Evolutionary conservation across 1,284 basidiomycete species (phyloP).

Genomic region (Trametes sp.): DNA sequence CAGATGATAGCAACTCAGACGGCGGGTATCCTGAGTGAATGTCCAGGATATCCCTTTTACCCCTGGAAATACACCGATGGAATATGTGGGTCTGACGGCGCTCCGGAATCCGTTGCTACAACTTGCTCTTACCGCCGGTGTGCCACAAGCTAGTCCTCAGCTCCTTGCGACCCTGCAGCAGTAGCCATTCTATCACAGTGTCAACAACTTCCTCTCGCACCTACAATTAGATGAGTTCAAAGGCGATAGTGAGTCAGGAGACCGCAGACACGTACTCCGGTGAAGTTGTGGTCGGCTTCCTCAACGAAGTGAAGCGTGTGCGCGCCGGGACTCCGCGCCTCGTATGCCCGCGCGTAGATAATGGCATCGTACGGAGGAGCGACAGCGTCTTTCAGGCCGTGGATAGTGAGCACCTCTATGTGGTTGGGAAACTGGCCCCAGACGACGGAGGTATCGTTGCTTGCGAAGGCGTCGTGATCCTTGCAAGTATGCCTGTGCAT

Average conservation of each 20-base stretch:
- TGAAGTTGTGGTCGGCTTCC: conserved; percentile 78
- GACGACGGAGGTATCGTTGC: conserved; percentile 68
- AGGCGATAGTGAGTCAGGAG: conserved; percentile 33
- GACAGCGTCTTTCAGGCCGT: conserved; percentile 68
- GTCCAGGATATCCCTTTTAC: too few species aligned
- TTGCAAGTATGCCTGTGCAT: conserved; percentile 61
- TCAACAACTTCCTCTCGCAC: conserved; percentile 62
- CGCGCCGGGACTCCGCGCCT: conserved; percentile 65
- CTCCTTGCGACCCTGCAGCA: conserved; percentile 47
- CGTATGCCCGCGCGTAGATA: conserved; percentile 69
- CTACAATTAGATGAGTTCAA: too few species aligned
- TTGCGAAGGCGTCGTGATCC: conserved; percentile 65
- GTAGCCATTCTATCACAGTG: conserved; percentile 70
- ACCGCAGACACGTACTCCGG: conserved; percentile 49
- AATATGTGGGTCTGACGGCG: too few species aligned
- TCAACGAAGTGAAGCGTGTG: conserved; percentile 73
- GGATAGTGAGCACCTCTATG: conserved; percentile 71
- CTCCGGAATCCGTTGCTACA: too few species aligned
- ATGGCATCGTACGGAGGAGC: conserved; percentile 80
- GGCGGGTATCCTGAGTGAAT: too few species aligned
- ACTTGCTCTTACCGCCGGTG: conserved; percentile 48
- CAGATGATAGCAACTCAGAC: too few species aligned
- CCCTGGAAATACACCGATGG: too few species aligned
- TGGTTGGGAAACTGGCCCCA: conserved; percentile 67
- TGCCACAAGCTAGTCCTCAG: conserved; percentile 66